Percentiles rank a stretch among this genome's conserved stretches.
Conservation (phyloP, 2,329 filamentous ascomycete species). For the Aspergillus puulaauensis region DNA sequence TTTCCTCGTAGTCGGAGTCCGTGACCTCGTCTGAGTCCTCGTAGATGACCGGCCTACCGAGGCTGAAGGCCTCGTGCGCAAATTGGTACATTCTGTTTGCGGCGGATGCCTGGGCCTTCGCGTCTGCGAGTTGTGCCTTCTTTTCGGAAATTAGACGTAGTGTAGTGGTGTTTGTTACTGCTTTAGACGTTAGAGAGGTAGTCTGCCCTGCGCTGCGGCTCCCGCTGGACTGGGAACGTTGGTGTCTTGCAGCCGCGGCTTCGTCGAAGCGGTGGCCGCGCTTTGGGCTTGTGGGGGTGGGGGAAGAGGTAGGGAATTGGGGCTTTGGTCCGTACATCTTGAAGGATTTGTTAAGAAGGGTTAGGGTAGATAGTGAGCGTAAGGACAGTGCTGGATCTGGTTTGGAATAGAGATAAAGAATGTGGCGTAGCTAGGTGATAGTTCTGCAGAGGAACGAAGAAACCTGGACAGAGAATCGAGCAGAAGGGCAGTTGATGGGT, state of each 20-base stretch:
- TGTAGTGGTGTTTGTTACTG: not conserved
- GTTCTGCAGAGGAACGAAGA: no score
- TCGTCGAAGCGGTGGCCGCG: not conserved
- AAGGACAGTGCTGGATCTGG: no score
- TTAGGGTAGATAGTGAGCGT: no score
- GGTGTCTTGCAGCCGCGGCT: not conserved
- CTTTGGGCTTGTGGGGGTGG: not conserved
- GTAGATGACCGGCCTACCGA: no score
- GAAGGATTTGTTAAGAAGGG: not conserved
- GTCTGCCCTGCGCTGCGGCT: not conserved
- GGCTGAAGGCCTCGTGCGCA: no score
- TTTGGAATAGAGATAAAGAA: no score
- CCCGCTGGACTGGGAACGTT: no score
- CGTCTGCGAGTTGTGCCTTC: not conserved
- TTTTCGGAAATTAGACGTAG: not conserved
- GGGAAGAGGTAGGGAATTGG: no score
- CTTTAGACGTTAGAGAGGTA: not conserved
- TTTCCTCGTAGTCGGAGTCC: not conserved
- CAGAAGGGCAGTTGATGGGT: no score
- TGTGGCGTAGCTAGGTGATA: no score
- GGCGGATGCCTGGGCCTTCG: not conserved
- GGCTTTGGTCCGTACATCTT: not conserved
- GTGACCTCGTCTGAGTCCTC: no score
- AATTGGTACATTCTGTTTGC: not conserved
- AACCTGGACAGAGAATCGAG: no score